Evolutionary conservation across 2,329 filamentous ascomycete species (phyloP), one percentile per base, ranked within the genome.

Genomic region (Sporothrix pseudoabietina): DNA sequence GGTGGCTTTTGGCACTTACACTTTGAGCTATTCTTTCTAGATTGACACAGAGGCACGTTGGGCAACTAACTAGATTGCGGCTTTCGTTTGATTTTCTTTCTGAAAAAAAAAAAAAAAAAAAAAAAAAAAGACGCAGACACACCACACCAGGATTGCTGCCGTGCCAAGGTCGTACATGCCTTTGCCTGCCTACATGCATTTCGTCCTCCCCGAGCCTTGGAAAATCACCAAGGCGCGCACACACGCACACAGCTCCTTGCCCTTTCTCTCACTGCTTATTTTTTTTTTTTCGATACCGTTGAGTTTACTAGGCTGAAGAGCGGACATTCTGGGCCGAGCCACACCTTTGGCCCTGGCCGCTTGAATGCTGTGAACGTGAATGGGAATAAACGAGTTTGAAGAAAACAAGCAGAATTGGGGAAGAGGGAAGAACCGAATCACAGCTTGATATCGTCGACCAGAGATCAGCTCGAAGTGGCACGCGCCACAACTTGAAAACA

Each of bases 191-290:
- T 47, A 52, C 44, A 22, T 71, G 54, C 55, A 2, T 61, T n/a
- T 54, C 47, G 69, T 71, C 69, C 41, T 26, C 69, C 69, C 69
- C 69, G 69, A 71, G 69, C 69, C 55, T 52, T 61, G 69, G 35
- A 71, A 71, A 52, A 54, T 14, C 16, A 54, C n/a, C 22, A 16
- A 55, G 19, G 47, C 49, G 47, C 66, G 55, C 47, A 39, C 14
- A 10, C 16, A 19, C 47, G 22, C 47, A 19, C 32, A n/a, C 22
- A 39, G 19, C 9, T 26, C 32, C 32, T 69, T 39, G 16, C 2
- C 16, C 10, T 65, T 12, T 14, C 59, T 63, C 19, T 63, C 7
- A 26, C 4, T 44, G 22, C 10, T 35, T 41, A 19, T 44, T 30
- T 30, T 8, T 35, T 41, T 8, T 44, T 30, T 30, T 8, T 55